These are phyloP conservation scores for Emericellopsis terricola DNA, from an alignment of 495 filamentous ascomycete species.

Conservation along the genomic window DNA sequence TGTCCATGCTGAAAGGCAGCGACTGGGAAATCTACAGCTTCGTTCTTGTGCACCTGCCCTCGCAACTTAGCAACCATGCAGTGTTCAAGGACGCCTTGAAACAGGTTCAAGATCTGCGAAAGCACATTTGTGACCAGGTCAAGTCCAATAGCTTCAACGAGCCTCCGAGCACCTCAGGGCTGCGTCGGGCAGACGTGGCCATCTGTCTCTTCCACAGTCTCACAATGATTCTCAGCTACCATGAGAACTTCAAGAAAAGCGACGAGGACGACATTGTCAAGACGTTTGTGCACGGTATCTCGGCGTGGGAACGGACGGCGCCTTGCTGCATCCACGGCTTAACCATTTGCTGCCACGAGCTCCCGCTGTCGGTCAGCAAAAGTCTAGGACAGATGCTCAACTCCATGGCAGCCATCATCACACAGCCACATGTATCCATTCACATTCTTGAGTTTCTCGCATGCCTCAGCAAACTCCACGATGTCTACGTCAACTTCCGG, in stretches of 20 bases:
- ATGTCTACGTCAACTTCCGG: constrained; percentile 70
- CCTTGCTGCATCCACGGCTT: constrained; percentile 89
- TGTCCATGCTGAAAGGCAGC: constrained; percentile 53
- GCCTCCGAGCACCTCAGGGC: constrained; percentile 50
- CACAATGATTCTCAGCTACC: constrained; percentile 73
- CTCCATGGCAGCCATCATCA: constrained; percentile 89
- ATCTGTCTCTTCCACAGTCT: constrained; percentile 75
- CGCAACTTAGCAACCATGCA: constrained; percentile 78
- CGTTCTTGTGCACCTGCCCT: constrained; percentile 68
- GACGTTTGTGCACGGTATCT: constrained; percentile 64
- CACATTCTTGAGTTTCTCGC: constrained; percentile 90
- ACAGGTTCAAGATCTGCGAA: constrained; percentile 62
- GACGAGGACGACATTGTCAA: constrained; percentile 82
- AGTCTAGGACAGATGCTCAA: constrained; percentile 66
- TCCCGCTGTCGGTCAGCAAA: constrained; percentile 67
- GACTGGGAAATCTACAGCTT: constrained; percentile 96
- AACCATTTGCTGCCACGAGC: constrained; percentile 83
- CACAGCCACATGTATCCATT: constrained; percentile 72
- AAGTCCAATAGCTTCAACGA: constrained; percentile 51
- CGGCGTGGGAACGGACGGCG: constrained; percentile 68
- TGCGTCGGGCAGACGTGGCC: constrained; percentile 76
- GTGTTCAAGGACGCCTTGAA: constrained; percentile 53
- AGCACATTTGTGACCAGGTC: constrained; percentile 62
- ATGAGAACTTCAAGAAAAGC: constrained; percentile 61
- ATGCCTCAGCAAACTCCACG: constrained; percentile 65